Base-by-base conservation (phyloP, 345 rosid genomes). In the Durio zibethinus region DNA sequence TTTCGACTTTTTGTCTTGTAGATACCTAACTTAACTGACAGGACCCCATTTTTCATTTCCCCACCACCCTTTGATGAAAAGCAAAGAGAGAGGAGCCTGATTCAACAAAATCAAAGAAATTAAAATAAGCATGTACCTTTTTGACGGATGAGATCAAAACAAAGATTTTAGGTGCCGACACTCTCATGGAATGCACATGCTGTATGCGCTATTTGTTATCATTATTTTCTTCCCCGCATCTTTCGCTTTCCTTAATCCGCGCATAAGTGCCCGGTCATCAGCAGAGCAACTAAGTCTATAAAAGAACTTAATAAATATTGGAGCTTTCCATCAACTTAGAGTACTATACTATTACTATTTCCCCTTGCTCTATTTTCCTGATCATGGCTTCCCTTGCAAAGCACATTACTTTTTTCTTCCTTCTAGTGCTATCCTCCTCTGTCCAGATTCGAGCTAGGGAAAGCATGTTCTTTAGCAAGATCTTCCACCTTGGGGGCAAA, bases 11-110 rank as follows among this genome's bases (percentile, higher is more conserved):
- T 36, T 36, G 40, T 50, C 54, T 50, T 50, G n/a, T 15, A 50
- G n/a, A 50, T 50, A 86, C 82, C 86, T 72, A 79, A 73, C 81
- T 80, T 81, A 79, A 79, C 84, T 43, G 38, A 68, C n/a, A n/a
- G 29, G 40, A 5, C 47, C 73, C 29, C 56, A 54, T 56, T 72
- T 68, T 9, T n/a, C 25, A 27, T 61, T 54, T 53, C 15, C 59
- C 42, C 33, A 59, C 35, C 12, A 18, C 18, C 35, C 59, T 36
- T 21, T 6, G 18, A 16, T 50, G 47, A 54, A 77, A 77, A 76
- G 50, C 77, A 82, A 77, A 42, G 72, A 35, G 7, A 29, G 25
- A 38, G 47, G 27, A 20, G 62, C n/a, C 27, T 42, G 76, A 56
- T 53, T 31, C 53, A 7, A 18, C 25, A 74, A 54, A 64, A 43